Evolutionary conservation across 2,329 filamentous ascomycete species (phyloP), one percentile per base, ranked within the genome.

Genomic region (Aspergillus latus): DNA sequence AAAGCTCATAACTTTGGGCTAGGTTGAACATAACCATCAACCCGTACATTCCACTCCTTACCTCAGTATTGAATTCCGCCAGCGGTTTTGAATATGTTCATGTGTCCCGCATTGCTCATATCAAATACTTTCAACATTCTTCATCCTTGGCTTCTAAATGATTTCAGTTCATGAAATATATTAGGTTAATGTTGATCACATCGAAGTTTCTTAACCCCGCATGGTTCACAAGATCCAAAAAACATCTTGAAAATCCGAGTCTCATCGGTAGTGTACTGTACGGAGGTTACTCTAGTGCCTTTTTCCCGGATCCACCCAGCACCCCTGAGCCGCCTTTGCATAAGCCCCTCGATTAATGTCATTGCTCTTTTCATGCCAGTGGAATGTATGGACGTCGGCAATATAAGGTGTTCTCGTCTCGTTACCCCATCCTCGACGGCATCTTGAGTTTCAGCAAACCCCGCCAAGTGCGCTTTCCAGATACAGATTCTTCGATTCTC

Each of bases 251-350:
- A 3, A 21, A 2, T 34, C 32, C 4, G 34, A 37, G 34, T 37
- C 34, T 13, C 34, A 13, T 37, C 34, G 13, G 32, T 34, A 34
- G 21, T 11, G 32, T 7, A 34, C 32, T 34, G 10, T 34, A 7
- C 32, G 32, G 7, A 21, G 29, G 16, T 16, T n/a, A 21, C 29
- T 21, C 15, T 37, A 32, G 37, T 51, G 49, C 49, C 36, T 44
- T 40, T 44, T 29, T 16, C 9, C 16, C 13, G 49, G 49, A 36
- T 45, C 49, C 49, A 52, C 49, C 29, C 30, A 48, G 15, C 49
- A 15, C 49, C 49, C 49, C 49, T 52, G 49, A 52, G 40, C 49
- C 49, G 49, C 42, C 26, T 42, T 43, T 50, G 37, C 39, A 49
- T 37, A 49, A 49, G 45, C 49, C 49, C 49, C 49, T 45, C 49